Conservation (phyloP, 2,329 filamentous ascomycete genomes). For the Alternaria alternata region DNA sequence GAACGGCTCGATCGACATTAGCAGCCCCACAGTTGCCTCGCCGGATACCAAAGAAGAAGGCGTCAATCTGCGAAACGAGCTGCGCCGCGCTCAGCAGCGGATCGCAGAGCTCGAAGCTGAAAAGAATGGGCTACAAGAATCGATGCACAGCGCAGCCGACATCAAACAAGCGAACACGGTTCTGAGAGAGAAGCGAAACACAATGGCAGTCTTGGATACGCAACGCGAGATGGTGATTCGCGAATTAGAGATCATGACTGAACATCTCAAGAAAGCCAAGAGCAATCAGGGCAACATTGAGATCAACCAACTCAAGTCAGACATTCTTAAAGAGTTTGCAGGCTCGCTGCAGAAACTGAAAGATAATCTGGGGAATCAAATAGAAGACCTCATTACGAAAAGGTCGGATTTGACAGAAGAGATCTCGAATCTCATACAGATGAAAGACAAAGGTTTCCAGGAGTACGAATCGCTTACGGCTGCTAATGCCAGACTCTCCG, state of each 20-base stretch:
- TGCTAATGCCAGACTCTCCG: slow-evolving; percentile 92
- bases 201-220: slow-evolving; percentile 91
- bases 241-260: slow-evolving; percentile 87
- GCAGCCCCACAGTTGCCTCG: slow-evolving; percentile 73
- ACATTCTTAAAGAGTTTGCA: slow-evolving; percentile 69
- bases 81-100: slow-evolving; percentile 81
- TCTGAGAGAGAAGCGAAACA: slow-evolving; percentile 90
- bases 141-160: slow-evolving; percentile 65
- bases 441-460: slow-evolving; percentile 90
- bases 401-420: slow-evolving; percentile 86
- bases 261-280: slow-evolving; percentile 87
- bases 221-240: slow-evolving; percentile 95
- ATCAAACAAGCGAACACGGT: slow-evolving; percentile 85
- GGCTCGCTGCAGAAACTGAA: slow-evolving; percentile 74
- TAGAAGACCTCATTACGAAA: slow-evolving; percentile 90
- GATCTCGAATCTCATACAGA: slow-evolving; percentile 79
- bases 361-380: slow-evolving; percentile 75
- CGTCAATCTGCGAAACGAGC: slow-evolving; percentile 68
- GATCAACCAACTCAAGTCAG: slow-evolving; percentile 71
- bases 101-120: slow-evolving; percentile 88
- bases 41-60: slow-evolving; percentile 58
- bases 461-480: slow-evolving; percentile 95
- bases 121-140: slow-evolving; percentile 64
- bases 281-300: slow-evolving; percentile 80
- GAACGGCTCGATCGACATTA: slow-evolving; percentile 63